Conservation (phyloP, 441 rosid genomes). For the Biscutella laevigata region DNA sequence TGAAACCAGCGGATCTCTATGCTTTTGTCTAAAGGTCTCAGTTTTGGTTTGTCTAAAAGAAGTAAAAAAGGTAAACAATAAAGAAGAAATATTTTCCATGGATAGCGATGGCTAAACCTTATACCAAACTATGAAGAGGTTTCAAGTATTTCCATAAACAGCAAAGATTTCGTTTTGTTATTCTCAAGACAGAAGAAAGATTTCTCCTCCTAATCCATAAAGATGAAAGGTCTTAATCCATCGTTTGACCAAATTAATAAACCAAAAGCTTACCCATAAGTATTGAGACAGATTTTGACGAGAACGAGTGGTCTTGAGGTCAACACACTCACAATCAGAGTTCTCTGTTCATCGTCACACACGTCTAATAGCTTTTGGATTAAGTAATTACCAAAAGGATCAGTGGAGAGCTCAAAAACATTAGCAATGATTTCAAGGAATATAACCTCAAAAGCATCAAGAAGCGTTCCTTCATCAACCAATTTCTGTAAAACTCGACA, state of each 20-base stretch:
- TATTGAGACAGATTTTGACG: constrained; percentile 51
- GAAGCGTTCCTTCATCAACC: constrained; percentile 47
- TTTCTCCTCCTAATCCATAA: background rate
- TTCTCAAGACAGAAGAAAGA: background rate
- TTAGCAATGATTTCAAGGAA: constrained; percentile 42
- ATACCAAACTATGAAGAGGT: background rate
- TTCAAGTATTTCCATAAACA: constrained; percentile 13
- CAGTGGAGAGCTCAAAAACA: constrained; percentile 49
- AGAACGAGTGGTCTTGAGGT: constrained; percentile 48
- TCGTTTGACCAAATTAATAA: background rate
- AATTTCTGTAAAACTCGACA: constrained; percentile 58
- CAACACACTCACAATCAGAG: constrained; percentile 35
- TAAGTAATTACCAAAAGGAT: constrained; percentile 75
- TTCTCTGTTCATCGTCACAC: constrained; percentile 51
- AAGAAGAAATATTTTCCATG: too few relatives aligned
- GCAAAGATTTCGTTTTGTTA: constrained; percentile 1
- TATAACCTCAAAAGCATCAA: constrained; percentile 33
- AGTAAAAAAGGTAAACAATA: constrained; percentile 9
- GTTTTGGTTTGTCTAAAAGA: constrained; percentile 14
- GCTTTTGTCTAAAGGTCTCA: background rate
- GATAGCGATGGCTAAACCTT: background rate
- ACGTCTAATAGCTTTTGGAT: constrained; percentile 66
- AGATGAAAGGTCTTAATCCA: constrained; percentile 15
- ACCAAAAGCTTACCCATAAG: constrained; percentile 64
- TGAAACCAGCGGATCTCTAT: background rate